Evolutionary conservation across 2,329 filamentous ascomycete species (phyloP).

Genomic region (Claviceps sp.): DNA sequence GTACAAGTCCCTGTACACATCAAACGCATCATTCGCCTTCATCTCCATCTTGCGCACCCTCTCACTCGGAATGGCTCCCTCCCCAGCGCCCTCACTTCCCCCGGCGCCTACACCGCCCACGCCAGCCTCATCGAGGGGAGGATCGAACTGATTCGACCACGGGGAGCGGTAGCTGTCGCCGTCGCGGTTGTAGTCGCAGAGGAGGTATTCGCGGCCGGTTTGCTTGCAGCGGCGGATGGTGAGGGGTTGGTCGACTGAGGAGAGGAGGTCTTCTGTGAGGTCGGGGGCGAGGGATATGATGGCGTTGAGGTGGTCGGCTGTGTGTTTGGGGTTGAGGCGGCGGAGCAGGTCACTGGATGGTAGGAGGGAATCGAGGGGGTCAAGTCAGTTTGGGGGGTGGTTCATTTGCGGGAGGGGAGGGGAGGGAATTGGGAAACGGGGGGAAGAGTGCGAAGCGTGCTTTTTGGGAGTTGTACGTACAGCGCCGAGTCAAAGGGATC

Average conservation of each 20-base stretch:
- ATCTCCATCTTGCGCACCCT: slow-evolving; percentile 88
- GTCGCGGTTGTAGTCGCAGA: slow-evolving; percentile 99
- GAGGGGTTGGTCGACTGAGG: slow-evolving; percentile 92
- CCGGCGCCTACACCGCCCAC: slow-evolving; percentile 36
- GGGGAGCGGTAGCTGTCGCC: slow-evolving; percentile 94
- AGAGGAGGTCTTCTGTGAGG: slow-evolving; percentile 93
- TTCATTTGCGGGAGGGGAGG: not conserved
- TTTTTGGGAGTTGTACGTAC: slow-evolving; percentile 31
- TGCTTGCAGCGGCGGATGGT: slow-evolving; percentile 74
- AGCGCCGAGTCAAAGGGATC: slow-evolving; percentile 66
- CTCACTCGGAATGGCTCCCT: slow-evolving; percentile 81
- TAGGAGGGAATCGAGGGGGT: not conserved
- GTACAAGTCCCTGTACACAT: slow-evolving; percentile 92
- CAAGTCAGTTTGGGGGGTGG: not conserved
- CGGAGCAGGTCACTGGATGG: slow-evolving; percentile 79
- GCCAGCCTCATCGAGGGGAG: slow-evolving; percentile 58
- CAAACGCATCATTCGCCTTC: slow-evolving; percentile 88
- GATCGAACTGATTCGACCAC: slow-evolving; percentile 99
- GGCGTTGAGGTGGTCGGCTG: slow-evolving; percentile 71
- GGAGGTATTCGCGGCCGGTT: slow-evolving; percentile 86
- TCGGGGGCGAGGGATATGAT: slow-evolving; percentile 83
- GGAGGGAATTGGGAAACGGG: not conserved
- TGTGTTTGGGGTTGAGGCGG: slow-evolving; percentile 89
- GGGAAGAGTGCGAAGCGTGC: not conserved
- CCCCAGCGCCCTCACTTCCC: slow-evolving; percentile 49